Evolutionary conservation across 345 rosid genomes (phyloP).

Genomic region (Lepidium africanum): DNA sequence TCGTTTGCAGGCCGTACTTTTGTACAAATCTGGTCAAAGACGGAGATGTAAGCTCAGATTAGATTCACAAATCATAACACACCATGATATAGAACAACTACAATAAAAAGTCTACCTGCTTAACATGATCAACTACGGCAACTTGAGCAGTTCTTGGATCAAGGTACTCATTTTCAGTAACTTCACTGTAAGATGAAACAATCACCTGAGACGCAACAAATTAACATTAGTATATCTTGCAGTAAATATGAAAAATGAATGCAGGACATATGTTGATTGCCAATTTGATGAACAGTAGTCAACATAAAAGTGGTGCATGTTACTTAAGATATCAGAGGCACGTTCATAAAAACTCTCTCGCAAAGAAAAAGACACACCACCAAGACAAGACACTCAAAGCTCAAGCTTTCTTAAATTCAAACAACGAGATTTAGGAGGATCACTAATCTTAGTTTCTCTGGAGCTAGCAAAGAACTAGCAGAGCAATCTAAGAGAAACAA

Average conservation of each 20-base stretch:
- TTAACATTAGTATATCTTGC: neutral
- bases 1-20: constrained; percentile 85
- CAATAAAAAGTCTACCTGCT: constrained; percentile 54
- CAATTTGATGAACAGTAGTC: neutral
- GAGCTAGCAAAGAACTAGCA: neutral
- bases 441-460: neutral
- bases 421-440: neutral
- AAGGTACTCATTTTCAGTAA: constrained; percentile 57
- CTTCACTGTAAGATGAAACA: constrained; percentile 59
- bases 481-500: neutral
- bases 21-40: constrained; percentile 64
- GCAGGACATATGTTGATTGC: neutral
- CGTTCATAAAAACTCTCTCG: neutral
- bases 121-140: constrained; percentile 80
- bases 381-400: neutral
- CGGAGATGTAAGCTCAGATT: neutral
- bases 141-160: constrained; percentile 95
- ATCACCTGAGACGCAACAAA: constrained; percentile 45
- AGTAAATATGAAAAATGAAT: neutral
- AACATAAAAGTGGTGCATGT: neutral
- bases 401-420: neutral
- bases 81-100: neutral
- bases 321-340: neutral
- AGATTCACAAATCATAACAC: neutral
- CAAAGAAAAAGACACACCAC: neutral